Evolutionary conservation across 768 basidiomycete species (phyloP), one percentile per base, ranked within the genome.

Genomic region (Lentinula detonsa): DNA sequence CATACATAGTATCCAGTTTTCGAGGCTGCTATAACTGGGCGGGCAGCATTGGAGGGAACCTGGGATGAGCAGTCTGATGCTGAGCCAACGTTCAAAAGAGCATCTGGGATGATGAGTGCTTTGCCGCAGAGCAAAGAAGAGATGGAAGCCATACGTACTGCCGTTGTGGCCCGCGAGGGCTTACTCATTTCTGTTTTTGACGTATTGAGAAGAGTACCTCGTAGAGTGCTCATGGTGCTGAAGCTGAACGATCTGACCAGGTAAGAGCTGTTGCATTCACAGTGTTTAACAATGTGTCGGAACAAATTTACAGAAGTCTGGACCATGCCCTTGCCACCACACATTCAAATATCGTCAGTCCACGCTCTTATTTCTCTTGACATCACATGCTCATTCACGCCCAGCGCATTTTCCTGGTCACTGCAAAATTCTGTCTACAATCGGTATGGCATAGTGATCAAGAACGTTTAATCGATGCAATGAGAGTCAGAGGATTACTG

Each of bases 1-100:
- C 21, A 9, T 10, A 8, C 9, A 4, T 67, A 95, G 90, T 98
- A 97, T 70, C 91, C 94, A 8, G 82, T 97, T 10, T 95, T 98
- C 63, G 94, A 98, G 72, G 92, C 93, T 21, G 95, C 95, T 13
- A 87, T 98, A 49, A 98, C 95, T n/a, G 89, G 87, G 4, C 83
- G 94, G 45, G 86, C 91, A 16, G 85, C 85, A 1, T 72, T 96
- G 59, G 83, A 86, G 68, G 88, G 86, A 35, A 77, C 83, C 5
- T 82, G 80, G 77, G 77, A 40, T 21, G 74, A 76, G 18, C 65
- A 73, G 16, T 68, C 68, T 28, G 64, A 49, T n/a, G 53, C 50
- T 28, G 63, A 66, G 16, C 53, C 63, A 18, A 65, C 73, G n/a
- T 81, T 86, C 66, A 73, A 73, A 48, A 85, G 91, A n/a, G 87